phyloP scores from a whole-genome alignment of 1,284 basidiomycete species.

The Papiliotrema laurentii region DNA sequence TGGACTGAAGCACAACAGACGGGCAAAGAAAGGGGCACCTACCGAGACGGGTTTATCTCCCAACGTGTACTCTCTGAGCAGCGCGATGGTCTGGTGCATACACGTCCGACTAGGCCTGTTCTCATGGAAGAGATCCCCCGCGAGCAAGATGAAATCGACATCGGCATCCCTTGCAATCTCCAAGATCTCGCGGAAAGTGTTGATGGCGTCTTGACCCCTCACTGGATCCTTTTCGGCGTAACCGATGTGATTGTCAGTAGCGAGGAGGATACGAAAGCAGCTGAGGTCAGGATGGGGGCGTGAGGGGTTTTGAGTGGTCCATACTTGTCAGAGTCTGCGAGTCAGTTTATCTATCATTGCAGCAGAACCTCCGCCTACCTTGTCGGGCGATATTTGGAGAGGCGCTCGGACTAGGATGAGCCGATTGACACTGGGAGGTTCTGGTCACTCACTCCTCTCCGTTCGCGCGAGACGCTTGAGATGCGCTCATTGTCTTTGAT shows the following conservation, averaged over 20 bases:
- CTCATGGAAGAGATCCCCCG: constrained; percentile 96
- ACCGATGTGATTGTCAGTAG: constrained; percentile 94
- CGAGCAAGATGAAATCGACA: constrained; percentile 89
- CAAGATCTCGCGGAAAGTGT: constrained; percentile 90
- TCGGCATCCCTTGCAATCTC: constrained; percentile 83
- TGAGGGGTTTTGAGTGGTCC: neutral
- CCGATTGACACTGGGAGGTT: neutral
- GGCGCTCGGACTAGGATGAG: constrained; percentile 10
- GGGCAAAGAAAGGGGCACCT: neutral
- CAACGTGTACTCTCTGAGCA: constrained; percentile 85
- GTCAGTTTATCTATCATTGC: neutral
- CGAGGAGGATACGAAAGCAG: constrained; percentile 73
- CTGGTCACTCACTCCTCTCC: neutral
- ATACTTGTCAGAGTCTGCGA: constrained; percentile 29
- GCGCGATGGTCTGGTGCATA: constrained; percentile 79
- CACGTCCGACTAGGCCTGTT: constrained; percentile 90
- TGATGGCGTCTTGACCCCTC: constrained; percentile 89
- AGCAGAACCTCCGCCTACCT: constrained; percentile 15
- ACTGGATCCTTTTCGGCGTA: constrained; percentile 93
- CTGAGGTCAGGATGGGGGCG: constrained; percentile 16
- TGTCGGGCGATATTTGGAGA: constrained; percentile 29
- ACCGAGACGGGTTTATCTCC: constrained; percentile 71
- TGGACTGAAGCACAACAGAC: neutral
- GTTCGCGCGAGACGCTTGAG: neutral
- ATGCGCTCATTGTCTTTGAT: neutral